Conservation (phyloP, 768 basidiomycete genomes). For the Cystofilobasidium capitatum region DNA sequence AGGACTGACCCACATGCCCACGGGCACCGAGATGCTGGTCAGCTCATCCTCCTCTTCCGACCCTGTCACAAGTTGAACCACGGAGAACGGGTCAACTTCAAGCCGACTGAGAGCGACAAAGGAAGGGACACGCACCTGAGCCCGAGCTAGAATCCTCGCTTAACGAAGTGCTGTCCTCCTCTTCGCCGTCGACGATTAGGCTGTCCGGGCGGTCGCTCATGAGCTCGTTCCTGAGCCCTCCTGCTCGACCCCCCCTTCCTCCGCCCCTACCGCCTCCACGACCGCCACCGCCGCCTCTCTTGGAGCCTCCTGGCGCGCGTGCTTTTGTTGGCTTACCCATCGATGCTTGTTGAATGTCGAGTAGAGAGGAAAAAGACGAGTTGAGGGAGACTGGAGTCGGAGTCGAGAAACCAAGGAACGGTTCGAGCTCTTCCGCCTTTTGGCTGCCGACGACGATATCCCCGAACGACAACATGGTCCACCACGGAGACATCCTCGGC, state of each 20-base stretch:
- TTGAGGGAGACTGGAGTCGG: not conserved
- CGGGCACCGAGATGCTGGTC: constrained; percentile 49
- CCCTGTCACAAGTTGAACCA: too few relatives aligned
- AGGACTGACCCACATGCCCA: constrained; percentile 90
- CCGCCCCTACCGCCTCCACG: constrained; percentile 12
- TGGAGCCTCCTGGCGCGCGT: constrained; percentile 8
- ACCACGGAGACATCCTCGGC: constrained; percentile 24
- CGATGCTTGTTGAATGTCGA: not conserved
- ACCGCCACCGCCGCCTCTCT: constrained; percentile 2
- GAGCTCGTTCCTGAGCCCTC: not conserved
- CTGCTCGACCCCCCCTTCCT: constrained; percentile 1
- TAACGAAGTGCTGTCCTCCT: constrained; percentile 1
- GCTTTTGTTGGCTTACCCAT: constrained; percentile 23
- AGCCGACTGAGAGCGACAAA: not conserved
- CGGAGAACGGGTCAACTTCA: not conserved
- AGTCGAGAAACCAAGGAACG: not conserved
- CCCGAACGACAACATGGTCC: not conserved
- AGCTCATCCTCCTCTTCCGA: constrained; percentile 39
- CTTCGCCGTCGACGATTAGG: constrained; percentile 2
- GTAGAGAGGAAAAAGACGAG: not conserved
- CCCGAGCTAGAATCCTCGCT: not conserved
- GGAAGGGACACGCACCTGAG: not conserved
- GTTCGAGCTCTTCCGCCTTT: not conserved
- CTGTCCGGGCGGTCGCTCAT: not conserved
- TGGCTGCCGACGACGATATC: too few relatives aligned